Evolutionary conservation across 148 eudicot genomes (phyloP).

Genomic region (Pharnaceum exiguum): DNA sequence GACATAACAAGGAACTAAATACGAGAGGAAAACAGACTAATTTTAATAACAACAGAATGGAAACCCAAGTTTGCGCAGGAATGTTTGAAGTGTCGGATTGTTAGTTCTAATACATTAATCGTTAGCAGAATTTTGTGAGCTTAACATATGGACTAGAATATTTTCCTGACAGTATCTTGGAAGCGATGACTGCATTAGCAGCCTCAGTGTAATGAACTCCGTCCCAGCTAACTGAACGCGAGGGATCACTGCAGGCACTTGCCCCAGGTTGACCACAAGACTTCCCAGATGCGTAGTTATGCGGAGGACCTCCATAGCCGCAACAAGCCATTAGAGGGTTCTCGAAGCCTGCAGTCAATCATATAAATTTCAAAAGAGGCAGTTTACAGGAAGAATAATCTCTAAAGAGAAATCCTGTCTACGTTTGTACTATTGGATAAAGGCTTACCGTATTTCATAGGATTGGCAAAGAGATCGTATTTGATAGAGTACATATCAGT

Average conservation of each 20-base stretch:
- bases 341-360: slow-evolving; percentile 35
- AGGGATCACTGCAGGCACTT: slow-evolving; percentile 27
- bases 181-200: slow-evolving; percentile 32
- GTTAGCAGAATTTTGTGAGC: slow-evolving; percentile 14
- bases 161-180: slow-evolving; percentile 19
- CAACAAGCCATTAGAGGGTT: slow-evolving; percentile 45
- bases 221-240: slow-evolving; percentile 31
- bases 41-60: no score
- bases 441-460: neutral
- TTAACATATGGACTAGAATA: slow-evolving; percentile 20
- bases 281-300: slow-evolving; percentile 28
- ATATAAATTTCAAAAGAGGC: no score
- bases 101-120: slow-evolving; percentile 1
- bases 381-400: no score
- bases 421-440: no score
- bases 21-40: no score
- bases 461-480: neutral
- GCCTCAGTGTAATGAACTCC: slow-evolving; percentile 46
- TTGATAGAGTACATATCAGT: neutral
- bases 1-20: no score
- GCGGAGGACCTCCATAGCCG: slow-evolving; percentile 44
- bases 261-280: slow-evolving; percentile 25
- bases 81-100: no score
- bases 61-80: no score
- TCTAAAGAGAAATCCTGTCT: no score